Evolutionary conservation across 2,329 filamentous ascomycete species (phyloP).

Genomic region (Onygenales sp.): DNA sequence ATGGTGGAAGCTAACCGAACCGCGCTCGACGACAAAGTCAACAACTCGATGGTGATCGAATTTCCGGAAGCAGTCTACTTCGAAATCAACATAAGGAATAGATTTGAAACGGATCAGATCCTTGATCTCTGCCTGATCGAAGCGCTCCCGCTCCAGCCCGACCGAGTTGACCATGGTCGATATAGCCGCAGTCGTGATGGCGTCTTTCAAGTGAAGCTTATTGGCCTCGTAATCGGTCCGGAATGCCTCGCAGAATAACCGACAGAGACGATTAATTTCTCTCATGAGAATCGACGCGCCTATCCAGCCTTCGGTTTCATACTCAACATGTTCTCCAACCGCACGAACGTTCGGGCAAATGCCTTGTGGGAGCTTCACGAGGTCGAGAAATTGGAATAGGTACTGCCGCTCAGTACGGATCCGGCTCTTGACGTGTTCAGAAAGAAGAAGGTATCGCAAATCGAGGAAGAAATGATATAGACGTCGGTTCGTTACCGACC

Average conservation of each 20-base stretch:
- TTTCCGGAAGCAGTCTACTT: conserved; percentile 37
- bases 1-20: conserved; percentile 94
- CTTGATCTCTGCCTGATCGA: conserved; percentile 79
- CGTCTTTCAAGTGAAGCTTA: conserved; percentile 57
- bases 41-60: conserved; percentile 58
- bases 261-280: conserved; percentile 86
- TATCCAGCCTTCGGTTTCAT: conserved; percentile 97
- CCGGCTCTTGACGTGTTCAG: conserved; percentile 76
- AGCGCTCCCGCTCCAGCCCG: conserved; percentile 77
- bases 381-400: conserved; percentile 84
- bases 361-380: conserved; percentile 92
- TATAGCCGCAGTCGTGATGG: conserved; percentile 58
- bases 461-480: conserved; percentile 98
- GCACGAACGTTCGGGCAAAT: conserved; percentile 92
- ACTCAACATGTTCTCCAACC: conserved; percentile 92
- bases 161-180: conserved; percentile 81
- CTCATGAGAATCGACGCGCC: conserved; percentile 87
- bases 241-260: conserved; percentile 83
- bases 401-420: conserved; percentile 79
- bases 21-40: conserved; percentile 77
- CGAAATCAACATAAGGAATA: conserved; percentile 71
- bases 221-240: conserved; percentile 57
- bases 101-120: conserved; percentile 75
- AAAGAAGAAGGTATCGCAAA: conserved; percentile 80
- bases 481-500: conserved; percentile 85